Evolutionary conservation across 2,329 filamentous ascomycete genomes (phyloP).

Genomic region (Aspergillus caelatus): DNA sequence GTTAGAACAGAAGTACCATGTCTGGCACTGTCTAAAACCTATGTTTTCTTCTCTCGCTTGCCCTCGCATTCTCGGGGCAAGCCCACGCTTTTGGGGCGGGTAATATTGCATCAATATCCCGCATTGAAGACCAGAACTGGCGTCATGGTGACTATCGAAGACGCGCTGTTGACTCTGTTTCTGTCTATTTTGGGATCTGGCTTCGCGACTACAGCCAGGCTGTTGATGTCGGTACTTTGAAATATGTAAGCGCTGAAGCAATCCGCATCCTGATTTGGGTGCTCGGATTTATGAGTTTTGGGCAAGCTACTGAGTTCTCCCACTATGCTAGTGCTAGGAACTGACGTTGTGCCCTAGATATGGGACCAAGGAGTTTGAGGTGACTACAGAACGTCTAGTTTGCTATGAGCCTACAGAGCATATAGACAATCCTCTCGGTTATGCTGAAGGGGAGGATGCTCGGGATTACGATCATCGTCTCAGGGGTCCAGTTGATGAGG

Average conservation of each 20-base stretch:
- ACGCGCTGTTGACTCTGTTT: constrained; percentile 75
- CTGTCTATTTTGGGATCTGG: constrained; percentile 98
- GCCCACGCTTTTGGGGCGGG: constrained; percentile 82
- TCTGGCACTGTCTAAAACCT: constrained; percentile 22
- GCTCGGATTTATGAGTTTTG: constrained; percentile 86
- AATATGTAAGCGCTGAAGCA: constrained; percentile 85
- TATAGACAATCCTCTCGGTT: constrained; percentile 79
- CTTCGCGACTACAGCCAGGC: constrained; percentile 91
- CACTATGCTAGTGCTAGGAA: neutral
- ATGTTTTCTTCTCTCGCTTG: constrained; percentile 55
- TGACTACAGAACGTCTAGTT: constrained; percentile 75
- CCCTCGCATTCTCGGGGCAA: constrained; percentile 66
- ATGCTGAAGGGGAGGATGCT: constrained; percentile 86
- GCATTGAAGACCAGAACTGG: constrained; percentile 84
- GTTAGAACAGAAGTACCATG: constrained; percentile 19
- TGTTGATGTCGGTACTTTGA: constrained; percentile 89
- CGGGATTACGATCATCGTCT: constrained; percentile 79
- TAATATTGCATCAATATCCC: constrained; percentile 80
- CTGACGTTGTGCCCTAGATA: constrained; percentile 29
- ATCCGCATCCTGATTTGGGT: constrained; percentile 89
- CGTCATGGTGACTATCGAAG: constrained; percentile 92
- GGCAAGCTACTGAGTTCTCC: constrained; percentile 51
- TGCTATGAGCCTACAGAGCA: constrained; percentile 83
- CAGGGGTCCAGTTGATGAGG: constrained; percentile 78
- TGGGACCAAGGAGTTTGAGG: constrained; percentile 81